Base-by-base conservation (phyloP, 2,329 filamentous ascomycete species). In the Colletotrichum karsti region DNA sequence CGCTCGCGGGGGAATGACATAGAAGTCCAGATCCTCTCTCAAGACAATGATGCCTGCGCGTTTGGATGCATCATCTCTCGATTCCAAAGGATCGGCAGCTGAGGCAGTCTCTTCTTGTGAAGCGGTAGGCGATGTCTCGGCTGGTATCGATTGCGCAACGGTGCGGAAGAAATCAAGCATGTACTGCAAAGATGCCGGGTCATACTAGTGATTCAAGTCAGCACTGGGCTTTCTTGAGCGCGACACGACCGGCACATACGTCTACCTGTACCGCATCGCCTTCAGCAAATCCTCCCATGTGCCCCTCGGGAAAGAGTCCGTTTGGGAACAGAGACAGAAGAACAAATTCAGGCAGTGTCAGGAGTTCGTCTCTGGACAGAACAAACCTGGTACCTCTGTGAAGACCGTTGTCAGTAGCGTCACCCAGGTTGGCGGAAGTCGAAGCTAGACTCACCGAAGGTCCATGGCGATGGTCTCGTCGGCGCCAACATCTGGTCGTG, bases 81-180 rank as follows among this genome's bases (percentile, higher is more conserved):
- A 69, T 74, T 90, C 90, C 80, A 93, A 86, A 4, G 92, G 90
- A 77, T 97, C 94, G 70, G 93, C 90, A 18, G 88, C 86, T 50
- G 85, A 89, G 74, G 83, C 74, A 58, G 92, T 86, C 69, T 88
- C 83, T 69, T 93, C 90, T 70, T 89, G 87, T 2, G 89, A 89
- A 37, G 88, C 83, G 63, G 87, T 88, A 35, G 91, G 89, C 58
- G 93, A 93, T 30, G 88, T 83, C 70, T 93, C 90, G 44, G 89
- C 87, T 9, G 93, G 94, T 73, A 99, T 98, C n/a, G 95, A 96
- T 81, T 98, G 94, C 60, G 96, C 96, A 71, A 99, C 95, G 72
- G 91, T 91, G 72, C 96, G 92, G 85, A 99, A 99, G 82, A 99
- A 99, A 75, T 98, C 95, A 72, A 99, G 89, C 96, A 99, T 99